Evolutionary conservation across 2,329 filamentous ascomycete species (phyloP).

Genomic region (Cercospora sojina): DNA sequence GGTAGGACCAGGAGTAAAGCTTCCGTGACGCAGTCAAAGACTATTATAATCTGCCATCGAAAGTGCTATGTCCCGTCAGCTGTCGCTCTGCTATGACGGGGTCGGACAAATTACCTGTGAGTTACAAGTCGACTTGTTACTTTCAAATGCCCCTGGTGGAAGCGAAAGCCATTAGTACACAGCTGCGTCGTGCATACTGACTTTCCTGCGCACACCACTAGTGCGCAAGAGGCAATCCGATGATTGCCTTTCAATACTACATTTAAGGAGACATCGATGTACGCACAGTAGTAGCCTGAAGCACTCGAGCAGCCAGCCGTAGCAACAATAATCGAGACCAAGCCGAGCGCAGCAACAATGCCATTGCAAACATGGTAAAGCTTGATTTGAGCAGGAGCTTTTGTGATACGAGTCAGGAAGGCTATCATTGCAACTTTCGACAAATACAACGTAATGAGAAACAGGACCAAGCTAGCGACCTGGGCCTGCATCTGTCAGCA

Average conservation of each 20-base stretch:
- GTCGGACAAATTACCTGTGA: conserved; percentile 27
- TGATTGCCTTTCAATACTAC: not conserved
- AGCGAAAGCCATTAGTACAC: not conserved
- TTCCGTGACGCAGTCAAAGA: conserved; percentile 42
- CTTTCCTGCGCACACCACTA: not conserved
- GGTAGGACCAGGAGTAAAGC: conserved; percentile 35
- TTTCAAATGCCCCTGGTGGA: conserved; percentile 22
- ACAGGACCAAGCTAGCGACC: conserved; percentile 33
- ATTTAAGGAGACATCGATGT: not conserved
- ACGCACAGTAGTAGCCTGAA: conserved; percentile 33
- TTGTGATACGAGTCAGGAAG: conserved; percentile 37
- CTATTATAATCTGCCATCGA: conserved; percentile 43
- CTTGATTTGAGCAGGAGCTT: conserved; percentile 28
- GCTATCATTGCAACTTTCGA: conserved; percentile 37
- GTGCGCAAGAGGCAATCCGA: not conserved
- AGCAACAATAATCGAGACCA: conserved; percentile 35
- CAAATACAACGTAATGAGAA: conserved; percentile 33
- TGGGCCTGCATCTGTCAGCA: conserved; percentile 26
- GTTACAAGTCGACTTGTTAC: conserved; percentile 29
- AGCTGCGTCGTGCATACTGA: not conserved
- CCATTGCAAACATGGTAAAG: conserved; percentile 32
- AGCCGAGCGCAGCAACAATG: conserved; percentile 28
- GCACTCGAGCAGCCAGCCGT: conserved; percentile 30
- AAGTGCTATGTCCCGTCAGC: conserved; percentile 24
- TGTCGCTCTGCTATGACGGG: not conserved